Evolutionary conservation across 2,329 filamentous ascomycete genomes (phyloP).

Genomic region (Neofusicoccum sp.): DNA sequence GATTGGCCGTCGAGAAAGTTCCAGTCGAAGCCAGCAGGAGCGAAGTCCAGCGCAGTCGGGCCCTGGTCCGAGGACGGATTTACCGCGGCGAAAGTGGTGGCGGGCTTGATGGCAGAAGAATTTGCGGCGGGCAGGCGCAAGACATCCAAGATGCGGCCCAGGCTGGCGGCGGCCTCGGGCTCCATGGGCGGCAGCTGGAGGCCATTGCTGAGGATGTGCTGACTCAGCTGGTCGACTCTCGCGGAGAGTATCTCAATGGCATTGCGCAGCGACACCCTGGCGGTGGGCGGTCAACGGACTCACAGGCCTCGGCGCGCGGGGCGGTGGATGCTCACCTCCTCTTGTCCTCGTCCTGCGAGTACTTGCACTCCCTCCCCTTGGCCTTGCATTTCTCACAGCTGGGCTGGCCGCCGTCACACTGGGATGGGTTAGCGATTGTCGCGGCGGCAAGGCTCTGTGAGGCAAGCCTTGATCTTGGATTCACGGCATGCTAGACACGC

Average conservation of each 20-base stretch:
- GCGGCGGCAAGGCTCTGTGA: constrained; percentile 3
- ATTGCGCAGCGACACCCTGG: constrained; percentile 21
- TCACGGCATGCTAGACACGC: constrained; percentile 22
- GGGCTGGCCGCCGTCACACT: constrained; percentile 22
- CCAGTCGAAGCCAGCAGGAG: constrained; percentile 22
- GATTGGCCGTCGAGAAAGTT: constrained; percentile 18
- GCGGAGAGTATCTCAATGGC: constrained; percentile 21
- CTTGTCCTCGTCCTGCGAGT: constrained; percentile 22
- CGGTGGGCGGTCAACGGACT: not conserved
- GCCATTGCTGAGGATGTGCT: constrained; percentile 18
- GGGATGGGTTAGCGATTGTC: constrained; percentile 16
- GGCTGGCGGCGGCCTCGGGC: constrained; percentile 5
- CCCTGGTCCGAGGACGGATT: constrained; percentile 12
- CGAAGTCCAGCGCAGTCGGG: constrained; percentile 10
- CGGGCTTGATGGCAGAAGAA: constrained; percentile 7
- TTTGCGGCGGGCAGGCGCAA: constrained; percentile 18
- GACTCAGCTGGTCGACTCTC: constrained; percentile 19
- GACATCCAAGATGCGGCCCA: constrained; percentile 17
- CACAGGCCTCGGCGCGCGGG: no score
- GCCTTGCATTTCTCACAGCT: constrained; percentile 23
- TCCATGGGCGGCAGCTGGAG: constrained; percentile 21
- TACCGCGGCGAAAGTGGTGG: not conserved
- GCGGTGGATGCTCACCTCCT: constrained; percentile 10
- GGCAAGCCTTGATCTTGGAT: constrained; percentile 23
- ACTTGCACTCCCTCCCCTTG: constrained; percentile 20